A percentile compares a stretch with the other conserved stretches of the same genome.
These are phyloP conservation scores for Pseudogymnoascus sp. DNA, from an alignment of 2,329 filamentous ascomycete species.

Conservation along the genomic window DNA sequence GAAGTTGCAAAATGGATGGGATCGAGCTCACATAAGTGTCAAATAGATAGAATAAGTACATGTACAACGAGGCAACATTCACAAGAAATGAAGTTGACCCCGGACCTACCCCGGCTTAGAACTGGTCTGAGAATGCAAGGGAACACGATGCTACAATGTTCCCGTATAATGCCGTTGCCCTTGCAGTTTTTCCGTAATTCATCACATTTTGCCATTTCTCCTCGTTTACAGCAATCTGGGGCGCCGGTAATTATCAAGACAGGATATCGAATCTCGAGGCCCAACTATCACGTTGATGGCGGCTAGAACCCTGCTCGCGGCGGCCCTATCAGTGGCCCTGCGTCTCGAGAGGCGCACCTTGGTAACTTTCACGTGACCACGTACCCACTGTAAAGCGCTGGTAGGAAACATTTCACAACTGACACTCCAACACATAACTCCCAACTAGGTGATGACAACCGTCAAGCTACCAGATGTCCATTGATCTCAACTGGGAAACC, in stretches of 20 bases:
- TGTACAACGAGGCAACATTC: constrained; percentile 1
- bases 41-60: not conserved
- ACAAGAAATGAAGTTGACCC: not conserved
- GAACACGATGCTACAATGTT: not conserved
- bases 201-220: not conserved
- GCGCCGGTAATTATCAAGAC: constrained; percentile 4
- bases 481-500: constrained; percentile 94
- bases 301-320: not conserved
- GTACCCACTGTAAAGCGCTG: not conserved
- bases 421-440: constrained; percentile 7
- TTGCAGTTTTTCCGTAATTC: not conserved
- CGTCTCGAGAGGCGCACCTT: not conserved
- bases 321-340: not conserved
- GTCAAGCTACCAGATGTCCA: constrained; percentile 60
- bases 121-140: not conserved
- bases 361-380: constrained; percentile 1
- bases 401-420: constrained; percentile 3
- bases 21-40: not conserved
- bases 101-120: constrained; percentile 1
- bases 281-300: not conserved
- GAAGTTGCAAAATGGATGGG: not conserved
- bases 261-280: not conserved
- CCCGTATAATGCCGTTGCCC: not conserved
- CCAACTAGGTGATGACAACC: not conserved
- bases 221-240: not conserved